Base-by-base conservation (phyloP, 2,329 filamentous ascomycete genomes). In the Cryphonectria parasitica region DNA sequence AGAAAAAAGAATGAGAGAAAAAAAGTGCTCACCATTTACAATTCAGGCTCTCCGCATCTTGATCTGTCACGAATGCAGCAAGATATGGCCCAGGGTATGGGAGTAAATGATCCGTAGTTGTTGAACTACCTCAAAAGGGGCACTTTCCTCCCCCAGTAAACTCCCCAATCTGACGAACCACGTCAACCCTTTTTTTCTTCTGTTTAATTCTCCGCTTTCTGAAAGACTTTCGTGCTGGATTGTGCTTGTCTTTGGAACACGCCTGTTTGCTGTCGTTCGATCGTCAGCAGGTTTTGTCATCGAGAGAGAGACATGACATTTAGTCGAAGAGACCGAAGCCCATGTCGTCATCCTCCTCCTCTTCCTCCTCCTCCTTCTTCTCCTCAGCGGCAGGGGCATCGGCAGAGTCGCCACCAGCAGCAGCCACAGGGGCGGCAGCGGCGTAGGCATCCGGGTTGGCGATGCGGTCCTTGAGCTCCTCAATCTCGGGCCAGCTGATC, bases 381-480 rank as follows among this genome's bases (percentile, higher is more conserved):
- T 84, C 84, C 71, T 83, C 82, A 68, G 83, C 84, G 66, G 82
- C 85, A 68, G 82, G 85, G 74, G 84, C 86, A 69, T 82, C 83
- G 74, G 83, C 84, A 72, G 83, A 58, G 69, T 67, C 82, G 64
- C 83, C 81, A 67, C 84, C 84, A 69, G 89, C 85, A 72, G 86
- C 86, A 70, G 90, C 91, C 75, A 82, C 89, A 71, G 95, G 94
- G 76, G 92, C 94, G 76, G 95, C 87, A 64, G 93, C 83, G 75
- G 95, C 96, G 83, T 98, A 99, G 69, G 94, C 94, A 69, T 99
- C 96, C 77, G 97, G 97, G 90, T 99, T 98, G 86, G 94, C 94
- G 80, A 99, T 98, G 83, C 96, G 94, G 87, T 99, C 96, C 92
- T 99, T 99, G 87, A 99, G 92, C 86, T 97, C 89, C 80, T 97